A percentile compares a stretch with the other conserved stretches of the same genome.
Evolutionary conservation across 192 early-diverging fungal species (phyloP).

Genomic region (Spizellomyces punctatus): DNA sequence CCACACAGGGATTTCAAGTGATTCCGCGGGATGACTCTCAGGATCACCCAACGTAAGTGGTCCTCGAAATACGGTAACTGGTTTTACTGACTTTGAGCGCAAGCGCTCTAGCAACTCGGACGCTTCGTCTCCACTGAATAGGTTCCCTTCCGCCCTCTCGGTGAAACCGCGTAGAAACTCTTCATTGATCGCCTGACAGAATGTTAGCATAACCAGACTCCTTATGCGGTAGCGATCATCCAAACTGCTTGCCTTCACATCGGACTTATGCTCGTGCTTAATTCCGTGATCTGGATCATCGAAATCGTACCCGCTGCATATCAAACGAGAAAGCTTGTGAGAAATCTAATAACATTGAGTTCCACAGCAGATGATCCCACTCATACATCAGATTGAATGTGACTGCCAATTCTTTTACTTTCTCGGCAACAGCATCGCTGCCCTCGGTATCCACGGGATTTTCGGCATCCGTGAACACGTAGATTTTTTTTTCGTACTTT

Average conservation of each 20-base stretch:
- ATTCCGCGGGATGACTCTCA: constrained; percentile 35
- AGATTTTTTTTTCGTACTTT: constrained; percentile 71
- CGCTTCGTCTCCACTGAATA: constrained; percentile 54
- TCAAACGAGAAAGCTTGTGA: neutral
- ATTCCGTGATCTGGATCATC: constrained; percentile 30
- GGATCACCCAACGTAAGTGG: constrained; percentile 58
- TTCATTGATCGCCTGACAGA: constrained; percentile 50
- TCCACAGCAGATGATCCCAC: constrained; percentile 16
- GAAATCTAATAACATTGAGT: constrained; percentile 1
- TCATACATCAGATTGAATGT: constrained; percentile 22
- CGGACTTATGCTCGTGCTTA: constrained; percentile 21
- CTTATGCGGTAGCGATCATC: constrained; percentile 2
- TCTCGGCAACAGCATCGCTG: constrained; percentile 32
- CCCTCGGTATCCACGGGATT: constrained; percentile 52
- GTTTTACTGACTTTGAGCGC: constrained; percentile 56
- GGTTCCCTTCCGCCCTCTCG: constrained; percentile 24
- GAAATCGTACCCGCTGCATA: constrained; percentile 36
- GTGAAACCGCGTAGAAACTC: constrained; percentile 50
- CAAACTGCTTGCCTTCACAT: neutral
- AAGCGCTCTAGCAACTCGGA: constrained; percentile 44
- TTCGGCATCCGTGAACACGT: constrained; percentile 65
- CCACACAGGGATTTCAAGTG: constrained; percentile 54
- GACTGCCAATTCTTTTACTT: constrained; percentile 35
- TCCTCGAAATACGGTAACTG: constrained; percentile 56
- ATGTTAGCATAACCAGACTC: constrained; percentile 4